Conservation (phyloP, 768 basidiomycete genomes). For the Kwoniella europaea region DNA sequence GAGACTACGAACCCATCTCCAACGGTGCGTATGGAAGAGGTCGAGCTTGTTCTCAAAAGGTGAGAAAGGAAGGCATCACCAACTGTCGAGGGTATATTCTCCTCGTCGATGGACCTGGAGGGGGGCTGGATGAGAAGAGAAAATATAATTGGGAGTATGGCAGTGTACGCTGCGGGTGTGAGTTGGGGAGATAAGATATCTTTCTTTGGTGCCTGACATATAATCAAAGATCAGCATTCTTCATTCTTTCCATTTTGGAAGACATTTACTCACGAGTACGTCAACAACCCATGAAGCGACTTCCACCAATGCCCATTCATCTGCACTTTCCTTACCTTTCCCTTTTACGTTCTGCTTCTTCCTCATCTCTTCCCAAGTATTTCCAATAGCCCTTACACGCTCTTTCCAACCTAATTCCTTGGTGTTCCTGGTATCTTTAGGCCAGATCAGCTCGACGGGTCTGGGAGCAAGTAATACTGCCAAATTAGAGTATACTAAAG, state of each 20-base stretch:
- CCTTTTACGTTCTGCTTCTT: slow-evolving; percentile 31
- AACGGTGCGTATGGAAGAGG: slow-evolving; percentile 68
- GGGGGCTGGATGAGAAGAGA: slow-evolving; percentile 58
- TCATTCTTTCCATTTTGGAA: no score
- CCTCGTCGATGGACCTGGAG: background rate
- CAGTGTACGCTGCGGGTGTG: slow-evolving; percentile 45
- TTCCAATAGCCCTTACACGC: slow-evolving; percentile 34
- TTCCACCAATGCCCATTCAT: slow-evolving; percentile 47
- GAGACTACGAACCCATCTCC: slow-evolving; percentile 78
- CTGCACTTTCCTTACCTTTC: slow-evolving; percentile 38
- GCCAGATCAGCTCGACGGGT: slow-evolving; percentile 29
- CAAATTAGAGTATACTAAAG: slow-evolving; percentile 50
- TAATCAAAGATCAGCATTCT: background rate
- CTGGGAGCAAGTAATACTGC: slow-evolving; percentile 51
- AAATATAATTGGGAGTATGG: slow-evolving; percentile 56
- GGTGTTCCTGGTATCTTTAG: background rate
- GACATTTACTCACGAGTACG: slow-evolving; percentile 50
- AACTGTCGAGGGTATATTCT: slow-evolving; percentile 57
- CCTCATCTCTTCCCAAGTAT: slow-evolving; percentile 44
- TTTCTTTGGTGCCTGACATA: slow-evolving; percentile 34
- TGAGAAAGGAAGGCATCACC: slow-evolving; percentile 70
- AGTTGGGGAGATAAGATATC: slow-evolving; percentile 43
- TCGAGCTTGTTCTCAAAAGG: slow-evolving; percentile 66
- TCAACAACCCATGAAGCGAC: slow-evolving; percentile 57
- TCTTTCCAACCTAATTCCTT: slow-evolving; percentile 27